A percentile compares a stretch with the other conserved stretches of the same genome.
Evolutionary conservation across 73 alveolate genomes (phyloP).

Genomic region (Tetrahymena elliotti): DNA sequence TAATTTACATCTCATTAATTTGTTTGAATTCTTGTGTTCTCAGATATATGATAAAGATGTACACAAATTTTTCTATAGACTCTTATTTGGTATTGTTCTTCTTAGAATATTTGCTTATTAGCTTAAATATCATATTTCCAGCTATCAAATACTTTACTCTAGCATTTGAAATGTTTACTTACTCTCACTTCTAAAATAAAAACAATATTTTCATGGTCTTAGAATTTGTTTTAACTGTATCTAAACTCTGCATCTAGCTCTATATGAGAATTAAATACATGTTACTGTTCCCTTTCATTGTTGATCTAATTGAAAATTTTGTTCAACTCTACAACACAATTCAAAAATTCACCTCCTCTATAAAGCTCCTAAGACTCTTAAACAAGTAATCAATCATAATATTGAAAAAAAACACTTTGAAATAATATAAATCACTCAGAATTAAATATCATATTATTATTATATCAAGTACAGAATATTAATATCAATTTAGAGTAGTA

Average conservation of each 20-base stretch:
- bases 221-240: not conserved
- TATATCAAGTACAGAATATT: too few species aligned
- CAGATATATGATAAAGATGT: not conserved
- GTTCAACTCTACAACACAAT: not conserved
- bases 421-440: too few species aligned
- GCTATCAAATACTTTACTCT: not conserved
- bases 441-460: too few species aligned
- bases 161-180: not conserved
- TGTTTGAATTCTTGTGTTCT: not conserved
- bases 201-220: not conserved
- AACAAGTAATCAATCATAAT: not conserved
- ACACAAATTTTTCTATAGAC: not conserved
- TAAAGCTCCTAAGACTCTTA: not conserved
- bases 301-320: not conserved
- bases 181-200: not conserved
- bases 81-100: not conserved
- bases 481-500: too few species aligned
- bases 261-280: not conserved
- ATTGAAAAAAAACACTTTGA: too few species aligned
- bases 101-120: not conserved
- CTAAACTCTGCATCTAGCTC: not conserved
- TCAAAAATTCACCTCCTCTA: not conserved
- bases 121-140: not conserved
- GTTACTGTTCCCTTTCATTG: not conserved
- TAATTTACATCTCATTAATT: not conserved